phyloP scores from a whole-genome alignment of 257 asterid genomes.

The Linderniella brevidens region DNA sequence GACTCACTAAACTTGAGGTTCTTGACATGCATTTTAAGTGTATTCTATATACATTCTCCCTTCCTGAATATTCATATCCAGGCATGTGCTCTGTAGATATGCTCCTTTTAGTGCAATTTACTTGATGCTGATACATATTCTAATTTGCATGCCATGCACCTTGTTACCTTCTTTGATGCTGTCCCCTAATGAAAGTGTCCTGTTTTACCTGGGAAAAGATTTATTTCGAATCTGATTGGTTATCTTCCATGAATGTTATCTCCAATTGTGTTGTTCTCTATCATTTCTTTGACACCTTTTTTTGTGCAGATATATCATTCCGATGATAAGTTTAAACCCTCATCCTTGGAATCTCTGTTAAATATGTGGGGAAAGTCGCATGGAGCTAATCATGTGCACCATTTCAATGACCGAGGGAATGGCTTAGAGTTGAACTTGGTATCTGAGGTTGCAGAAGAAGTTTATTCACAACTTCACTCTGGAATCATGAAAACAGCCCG shows the following conservation, averaged over 20 bases:
- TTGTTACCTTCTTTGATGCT: no score
- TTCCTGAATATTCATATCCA: no score
- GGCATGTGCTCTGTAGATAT: no score
- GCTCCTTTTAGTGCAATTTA: no score
- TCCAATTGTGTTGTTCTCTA: not conserved
- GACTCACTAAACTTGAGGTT: no score
- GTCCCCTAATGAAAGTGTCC: no score
- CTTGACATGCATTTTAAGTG: no score
- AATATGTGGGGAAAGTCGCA: constrained; percentile 32
- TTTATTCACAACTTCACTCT: constrained; percentile 58
- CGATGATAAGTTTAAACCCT: constrained; percentile 33
- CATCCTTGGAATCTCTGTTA: constrained; percentile 43
- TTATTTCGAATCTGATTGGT: not conserved
- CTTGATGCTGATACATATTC: no score
- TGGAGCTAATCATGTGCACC: constrained; percentile 19
- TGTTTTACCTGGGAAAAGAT: no score
- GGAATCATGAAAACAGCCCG: constrained; percentile 87
- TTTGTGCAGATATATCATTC: constrained; percentile 53
- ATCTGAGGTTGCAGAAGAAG: constrained; percentile 50
- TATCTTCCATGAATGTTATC: not conserved
- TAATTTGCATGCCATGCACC: no score
- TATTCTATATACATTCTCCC: no score
- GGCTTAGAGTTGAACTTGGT: constrained; percentile 25
- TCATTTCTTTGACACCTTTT: not conserved
- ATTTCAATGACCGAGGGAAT: constrained; percentile 20